Base-by-base conservation (phyloP, 148 eudicot species). In the Limonium bicolor region DNA sequence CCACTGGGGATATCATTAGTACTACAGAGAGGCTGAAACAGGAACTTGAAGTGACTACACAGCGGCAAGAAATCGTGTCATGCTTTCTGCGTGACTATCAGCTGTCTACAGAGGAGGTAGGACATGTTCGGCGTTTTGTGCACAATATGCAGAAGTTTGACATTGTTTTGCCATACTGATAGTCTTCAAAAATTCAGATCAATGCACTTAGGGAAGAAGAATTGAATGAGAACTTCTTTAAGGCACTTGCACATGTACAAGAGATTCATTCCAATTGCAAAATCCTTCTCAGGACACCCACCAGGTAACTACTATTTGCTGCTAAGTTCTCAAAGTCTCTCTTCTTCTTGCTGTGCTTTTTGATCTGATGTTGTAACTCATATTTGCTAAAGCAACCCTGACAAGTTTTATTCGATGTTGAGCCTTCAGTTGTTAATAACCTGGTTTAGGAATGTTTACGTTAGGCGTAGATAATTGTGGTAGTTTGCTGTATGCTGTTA, bases 241-340 rank as follows among this genome's bases (percentile, higher is more conserved):
- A 85, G 76, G 99, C 95, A 24, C 87, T 90, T 63, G 71, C 88
- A 50, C 95, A 85, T 71, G 99, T 85, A 53, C 95, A 85, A 68
- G 95, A 78, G 53, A 90, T 90, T 46, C 99, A 90, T 73, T 82
- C 88, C 46, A 90, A 90, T 63, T 90, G 99, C 67, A 90, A 90
- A 76, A 72, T 90, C 21, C 64, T 90, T 58, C 93, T 90, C 36
- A 70, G 94, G 51, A 90, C 99, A 17, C 95, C 52, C 99, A 90
- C 62, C 99, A 90, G 88, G 99, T 90, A 72, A 51, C 30, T 22
- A 20, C 5, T 22, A 27, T 14, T 27, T 54, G 31, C 55, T 41
- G 29, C 36, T 43, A 7, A 29, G 33, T n/a, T 40, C 27, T 43
- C 48, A 20, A 12, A 4, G 18, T 43, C 1, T 40, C 44, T 20